phyloP scores from a whole-genome alignment of 371 early-diverging fungal genomes.

The Polyrhizophydium stewartii region DNA sequence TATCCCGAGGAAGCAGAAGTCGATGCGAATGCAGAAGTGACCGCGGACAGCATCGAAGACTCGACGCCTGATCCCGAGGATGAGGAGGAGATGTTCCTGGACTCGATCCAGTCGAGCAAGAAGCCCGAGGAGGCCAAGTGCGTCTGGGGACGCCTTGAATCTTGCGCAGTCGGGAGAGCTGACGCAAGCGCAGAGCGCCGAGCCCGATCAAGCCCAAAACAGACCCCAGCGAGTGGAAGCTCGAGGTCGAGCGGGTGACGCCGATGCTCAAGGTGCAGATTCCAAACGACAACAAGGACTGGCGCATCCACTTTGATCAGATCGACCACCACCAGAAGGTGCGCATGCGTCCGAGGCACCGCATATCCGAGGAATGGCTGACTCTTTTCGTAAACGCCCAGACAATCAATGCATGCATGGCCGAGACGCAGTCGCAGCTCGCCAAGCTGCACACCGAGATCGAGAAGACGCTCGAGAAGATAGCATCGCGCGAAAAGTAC shows the following conservation, averaged over 20 bases:
- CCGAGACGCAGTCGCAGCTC: slow-evolving; percentile 32
- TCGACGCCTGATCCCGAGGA: slow-evolving; percentile 27
- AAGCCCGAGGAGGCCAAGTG: slow-evolving; percentile 19
- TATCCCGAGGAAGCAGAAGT: slow-evolving; percentile 54
- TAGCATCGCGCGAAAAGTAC: slow-evolving; percentile 48
- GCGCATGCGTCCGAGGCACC: background rate
- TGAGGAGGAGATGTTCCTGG: slow-evolving; percentile 35
- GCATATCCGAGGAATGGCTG: background rate
- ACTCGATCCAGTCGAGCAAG: slow-evolving; percentile 7
- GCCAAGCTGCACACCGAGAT: slow-evolving; percentile 38
- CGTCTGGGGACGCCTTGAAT: background rate
- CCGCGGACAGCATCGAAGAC: slow-evolving; percentile 42
- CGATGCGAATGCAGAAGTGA: slow-evolving; percentile 50
- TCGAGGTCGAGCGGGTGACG: slow-evolving; percentile 51
- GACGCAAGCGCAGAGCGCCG: background rate
- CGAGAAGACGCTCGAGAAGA: slow-evolving; percentile 46
- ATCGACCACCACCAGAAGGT: slow-evolving; percentile 40
- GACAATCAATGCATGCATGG: slow-evolving; percentile 28
- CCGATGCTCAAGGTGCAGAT: slow-evolving; percentile 45
- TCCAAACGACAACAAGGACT: slow-evolving; percentile 51
- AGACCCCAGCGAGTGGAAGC: slow-evolving; percentile 43
- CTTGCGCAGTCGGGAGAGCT: background rate
- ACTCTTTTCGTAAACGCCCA: background rate
- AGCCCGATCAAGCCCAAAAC: slow-evolving; percentile 15
- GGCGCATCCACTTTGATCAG: slow-evolving; percentile 48